Percentiles rank a stretch among this genome's conserved stretches.
Conservation (phyloP, 129 eudicot genomes). For the Flaveria robusta region DNA sequence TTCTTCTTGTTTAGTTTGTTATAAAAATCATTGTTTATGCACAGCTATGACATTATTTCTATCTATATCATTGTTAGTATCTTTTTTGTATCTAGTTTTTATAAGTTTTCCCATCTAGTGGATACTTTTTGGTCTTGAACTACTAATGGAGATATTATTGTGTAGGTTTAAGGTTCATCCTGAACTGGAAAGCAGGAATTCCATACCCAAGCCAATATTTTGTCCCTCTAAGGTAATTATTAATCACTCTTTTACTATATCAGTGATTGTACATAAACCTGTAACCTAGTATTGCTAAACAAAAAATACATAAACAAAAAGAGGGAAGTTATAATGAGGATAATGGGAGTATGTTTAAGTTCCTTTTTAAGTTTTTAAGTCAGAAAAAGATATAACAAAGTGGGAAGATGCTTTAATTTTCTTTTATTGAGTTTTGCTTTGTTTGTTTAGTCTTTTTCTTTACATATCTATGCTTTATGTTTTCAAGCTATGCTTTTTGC, state of each 20-base stretch:
- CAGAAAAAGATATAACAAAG: background rate
- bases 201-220: conserved; percentile 63
- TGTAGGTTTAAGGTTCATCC: conserved; percentile 84
- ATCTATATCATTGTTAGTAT: conserved; percentile 17
- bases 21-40: background rate
- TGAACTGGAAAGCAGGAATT: conserved; percentile 84
- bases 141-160: conserved; percentile 16
- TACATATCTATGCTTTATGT: conserved; percentile 6
- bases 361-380: background rate
- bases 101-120: conserved; percentile 10
- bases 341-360: background rate
- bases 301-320: conserved; percentile 13
- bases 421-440: conserved; percentile 1
- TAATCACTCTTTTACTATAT: conserved; percentile 21
- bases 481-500: conserved; percentile 1
- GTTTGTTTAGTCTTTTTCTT: background rate
- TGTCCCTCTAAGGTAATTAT: conserved; percentile 75
- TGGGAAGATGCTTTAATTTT: background rate
- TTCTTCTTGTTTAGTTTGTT: conserved; percentile 9
- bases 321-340: conserved; percentile 8
- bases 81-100: conserved; percentile 16
- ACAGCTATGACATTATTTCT: conserved; percentile 3
- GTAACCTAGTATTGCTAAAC: conserved; percentile 8
- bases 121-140: conserved; percentile 2
- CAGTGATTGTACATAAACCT: conserved; percentile 20